Evolutionary conservation across 306 rosid species (phyloP).

Genomic region (Rosa chinensis): DNA sequence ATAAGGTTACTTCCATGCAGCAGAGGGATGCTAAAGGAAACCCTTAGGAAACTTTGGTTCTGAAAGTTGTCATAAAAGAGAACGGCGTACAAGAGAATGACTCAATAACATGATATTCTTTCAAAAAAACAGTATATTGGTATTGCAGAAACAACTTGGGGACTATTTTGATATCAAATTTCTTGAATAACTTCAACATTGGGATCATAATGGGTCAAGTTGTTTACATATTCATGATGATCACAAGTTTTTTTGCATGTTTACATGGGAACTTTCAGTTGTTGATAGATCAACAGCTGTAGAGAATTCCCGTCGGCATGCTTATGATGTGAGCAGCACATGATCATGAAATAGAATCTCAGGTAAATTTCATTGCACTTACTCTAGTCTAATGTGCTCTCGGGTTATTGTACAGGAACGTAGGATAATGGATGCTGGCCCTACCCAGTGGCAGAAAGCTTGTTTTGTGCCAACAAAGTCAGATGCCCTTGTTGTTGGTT

Average conservation of each 20-base stretch:
- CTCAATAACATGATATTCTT: not conserved
- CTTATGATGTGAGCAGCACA: not conserved
- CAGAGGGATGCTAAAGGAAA: not conserved
- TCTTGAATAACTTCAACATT: not conserved
- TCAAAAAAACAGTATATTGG: not conserved
- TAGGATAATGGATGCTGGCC: constrained; percentile 55
- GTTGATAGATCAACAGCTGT: not conserved
- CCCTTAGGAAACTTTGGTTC: not conserved
- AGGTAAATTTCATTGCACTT: not conserved
- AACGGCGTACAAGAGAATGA: not conserved
- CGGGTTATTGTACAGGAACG: constrained; percentile 48
- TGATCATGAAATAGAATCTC: not conserved
- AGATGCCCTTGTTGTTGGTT: constrained; percentile 77
- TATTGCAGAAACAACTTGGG: not conserved
- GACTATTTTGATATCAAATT: not conserved
- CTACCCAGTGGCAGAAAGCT: constrained; percentile 70
- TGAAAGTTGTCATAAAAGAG: not conserved
- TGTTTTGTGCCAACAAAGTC: constrained; percentile 90
- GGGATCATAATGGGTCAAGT: not conserved
- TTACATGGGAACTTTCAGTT: not conserved
- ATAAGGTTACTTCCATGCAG: not conserved
- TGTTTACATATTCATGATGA: not conserved
- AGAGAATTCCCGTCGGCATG: not conserved
- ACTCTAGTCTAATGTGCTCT: constrained; percentile 5
- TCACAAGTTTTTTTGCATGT: not conserved